Base-by-base conservation (phyloP, 2,329 filamentous ascomycete species). In the Diaporthe vexans region DNA sequence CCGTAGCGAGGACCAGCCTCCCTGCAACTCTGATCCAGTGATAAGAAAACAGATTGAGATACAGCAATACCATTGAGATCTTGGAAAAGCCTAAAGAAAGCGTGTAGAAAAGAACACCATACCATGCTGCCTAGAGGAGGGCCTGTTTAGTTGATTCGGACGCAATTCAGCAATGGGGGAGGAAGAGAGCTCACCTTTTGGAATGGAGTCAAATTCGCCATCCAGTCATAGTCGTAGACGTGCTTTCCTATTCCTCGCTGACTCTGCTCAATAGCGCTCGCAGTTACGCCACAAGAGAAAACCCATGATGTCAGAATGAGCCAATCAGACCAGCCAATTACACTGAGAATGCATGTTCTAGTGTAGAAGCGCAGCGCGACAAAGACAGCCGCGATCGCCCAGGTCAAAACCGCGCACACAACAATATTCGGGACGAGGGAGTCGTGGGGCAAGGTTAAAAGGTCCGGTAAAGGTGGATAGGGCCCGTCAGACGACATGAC, bases 301-400 rank as follows among this genome's bases (percentile, higher is more conserved):
- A 83, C 80, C 29, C 83, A 76, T 7, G 83, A 80, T 35, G 81
- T 77, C 11, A 85, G 21, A 59, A 85, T 82, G 35, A 79, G 79
- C 79, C 82, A 83, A 73, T 85, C 84, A 33, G 84, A 81, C 15
- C 76, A 59, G 51, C 82, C 83, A 58, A 83, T 78, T 51, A 84
- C 81, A 73, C 81, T 81, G 51, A 83, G 79, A 48, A 85, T 74
- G 8, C 78, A 76, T 4, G 78, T 76, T 61, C 83, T 77, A 11
- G 84, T 85, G 74, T 84, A 85, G 65, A 86, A 81, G 10, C 84
- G 83, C n/a, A 83, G 71, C 4, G 75, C 76, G n/a, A 84, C 81
- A 57, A 85, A 80, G 0, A 78, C 51, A 15, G 80, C 79, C 4
- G 81, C 79, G 24, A 85, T 77, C 15, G 80, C n/a, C 73, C 78